Evolutionary conservation across 2,329 filamentous ascomycete species (phyloP), one percentile per base, ranked within the genome.

Genomic region (Cordyceps tenuipes): DNA sequence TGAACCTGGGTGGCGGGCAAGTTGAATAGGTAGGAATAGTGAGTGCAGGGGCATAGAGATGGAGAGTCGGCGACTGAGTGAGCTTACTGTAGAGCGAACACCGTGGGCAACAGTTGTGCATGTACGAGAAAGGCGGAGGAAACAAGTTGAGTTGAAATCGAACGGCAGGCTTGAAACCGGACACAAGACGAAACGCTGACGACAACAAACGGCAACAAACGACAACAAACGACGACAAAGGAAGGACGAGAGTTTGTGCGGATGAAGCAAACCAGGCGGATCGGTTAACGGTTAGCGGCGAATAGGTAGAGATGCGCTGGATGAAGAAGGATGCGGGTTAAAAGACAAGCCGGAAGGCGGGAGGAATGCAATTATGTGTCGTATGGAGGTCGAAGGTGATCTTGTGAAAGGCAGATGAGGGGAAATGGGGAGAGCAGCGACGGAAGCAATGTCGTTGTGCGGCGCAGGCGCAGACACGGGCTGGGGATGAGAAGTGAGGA

Each of bases 401-500:
- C n/a, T 48, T n/a, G 49, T n/a, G 6, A 21, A 21, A n/a, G 21
- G 3, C 31, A 8, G 44, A 26, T n/a, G 53, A 48, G 43, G 53
- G 31, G 53, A 13, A 41, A 34, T 48, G 23, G 31, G 19, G 13
- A 26, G 19, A 17, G 19, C 29, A 29, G 31, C 19, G 31, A 39
- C 12, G 26, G 41, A 47, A 5, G 31, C 43, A 19, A 48, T 57
- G 29, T 48, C 3, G 31, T 4, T 54, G 50, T 39, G 44, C 54
- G 31, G 54, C 54, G 43, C 44, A 47, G 31, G 54, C 54, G 43
- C 44, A 47, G 44, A 47, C 10, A 31, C 44, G 44, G 44, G 54
- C 54, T 57, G 44, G 44, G 54, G 54, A 57, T 48, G 44, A 48
- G 47, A 57, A 48, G 54, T 57, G 54, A 57, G 47, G 43, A 36